Percentiles rank a stretch among this genome's conserved stretches.
Conservation (phyloP, 495 filamentous ascomycete genomes). For the Trichoderma parareesei region DNA sequence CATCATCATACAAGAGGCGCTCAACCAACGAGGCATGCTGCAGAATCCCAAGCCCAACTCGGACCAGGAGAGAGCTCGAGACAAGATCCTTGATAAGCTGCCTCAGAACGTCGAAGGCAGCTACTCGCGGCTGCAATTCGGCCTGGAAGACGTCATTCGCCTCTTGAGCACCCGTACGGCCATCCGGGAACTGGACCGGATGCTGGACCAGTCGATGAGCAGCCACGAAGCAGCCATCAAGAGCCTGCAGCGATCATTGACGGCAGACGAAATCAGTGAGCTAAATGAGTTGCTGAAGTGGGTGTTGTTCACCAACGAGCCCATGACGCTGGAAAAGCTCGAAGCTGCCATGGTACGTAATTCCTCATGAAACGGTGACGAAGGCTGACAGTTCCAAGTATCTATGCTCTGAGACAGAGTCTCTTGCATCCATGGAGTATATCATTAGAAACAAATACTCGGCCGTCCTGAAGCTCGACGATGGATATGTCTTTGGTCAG, state of each 20-base stretch:
- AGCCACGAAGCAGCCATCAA: slow-evolving; percentile 17
- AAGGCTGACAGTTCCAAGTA: slow-evolving; percentile 2
- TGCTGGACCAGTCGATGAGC: slow-evolving; percentile 14
- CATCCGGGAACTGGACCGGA: slow-evolving; percentile 13
- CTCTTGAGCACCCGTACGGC: slow-evolving; percentile 14
- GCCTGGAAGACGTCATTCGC: slow-evolving; percentile 14
- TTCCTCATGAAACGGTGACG: background rate
- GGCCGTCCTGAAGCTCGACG: slow-evolving; percentile 13
- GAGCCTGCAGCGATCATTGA: slow-evolving; percentile 15
- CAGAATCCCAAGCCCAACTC: slow-evolving; percentile 13
- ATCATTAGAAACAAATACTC: slow-evolving; percentile 16
- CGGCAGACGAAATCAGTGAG: slow-evolving; percentile 14
- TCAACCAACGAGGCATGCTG: slow-evolving; percentile 15
- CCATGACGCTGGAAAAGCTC: slow-evolving; percentile 11
- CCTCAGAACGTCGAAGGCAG: slow-evolving; percentile 13
- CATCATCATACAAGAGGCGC: slow-evolving; percentile 15
- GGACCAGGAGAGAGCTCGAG: slow-evolving; percentile 12
- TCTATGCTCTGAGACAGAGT: slow-evolving; percentile 16
- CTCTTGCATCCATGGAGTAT: slow-evolving; percentile 12
- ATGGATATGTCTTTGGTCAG: slow-evolving; percentile 3
- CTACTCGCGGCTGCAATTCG: slow-evolving; percentile 13
- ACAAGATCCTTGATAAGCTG: slow-evolving; percentile 12
- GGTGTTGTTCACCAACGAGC: slow-evolving; percentile 12
- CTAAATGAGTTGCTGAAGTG: slow-evolving; percentile 17
- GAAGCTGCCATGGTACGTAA: slow-evolving; percentile 16